These are phyloP conservation scores for Termitomyces sp. DNA, from an alignment of 1,284 basidiomycete genomes.

Conservation along the genomic window DNA sequence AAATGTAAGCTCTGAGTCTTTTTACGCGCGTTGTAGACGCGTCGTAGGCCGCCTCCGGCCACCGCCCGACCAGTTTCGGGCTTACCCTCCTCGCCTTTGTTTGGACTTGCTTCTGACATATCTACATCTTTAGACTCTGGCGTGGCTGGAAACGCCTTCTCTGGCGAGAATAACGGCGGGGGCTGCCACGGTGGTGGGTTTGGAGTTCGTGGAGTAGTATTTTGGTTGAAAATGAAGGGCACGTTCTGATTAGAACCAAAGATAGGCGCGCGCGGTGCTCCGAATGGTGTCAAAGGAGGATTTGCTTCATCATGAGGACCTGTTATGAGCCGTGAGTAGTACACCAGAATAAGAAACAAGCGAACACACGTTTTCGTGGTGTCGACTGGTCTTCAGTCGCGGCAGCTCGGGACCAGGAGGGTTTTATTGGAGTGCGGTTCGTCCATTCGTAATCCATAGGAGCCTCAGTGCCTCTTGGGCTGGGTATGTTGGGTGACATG, in stretches of 20 bases:
- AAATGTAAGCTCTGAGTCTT: conserved; percentile 35
- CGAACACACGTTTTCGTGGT: conserved; percentile 60
- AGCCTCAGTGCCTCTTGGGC: conserved; percentile 58
- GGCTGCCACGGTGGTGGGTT: conserved; percentile 57
- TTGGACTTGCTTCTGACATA: conserved; percentile 69
- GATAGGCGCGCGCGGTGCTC: conserved; percentile 39
- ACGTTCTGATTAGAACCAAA: conserved; percentile 61
- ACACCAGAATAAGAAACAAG: conserved; percentile 2
- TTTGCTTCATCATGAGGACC: conserved; percentile 52
- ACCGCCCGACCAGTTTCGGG: conserved; percentile 39
- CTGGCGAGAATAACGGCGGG: conserved; percentile 50
- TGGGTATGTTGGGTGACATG: conserved; percentile 28
- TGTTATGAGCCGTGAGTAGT: conserved; percentile 23
- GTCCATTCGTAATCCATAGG: conserved; percentile 76
- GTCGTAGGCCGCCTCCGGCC: conserved; percentile 64
- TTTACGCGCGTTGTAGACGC: conserved; percentile 64
- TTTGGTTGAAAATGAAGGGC: conserved; percentile 67
- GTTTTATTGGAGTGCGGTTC: conserved; percentile 40
- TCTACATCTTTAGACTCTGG: conserved; percentile 61
- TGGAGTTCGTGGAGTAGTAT: conserved; percentile 43
- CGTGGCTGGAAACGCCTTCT: conserved; percentile 51
- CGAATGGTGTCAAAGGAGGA: conserved; percentile 39
- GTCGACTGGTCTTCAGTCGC: conserved; percentile 40
- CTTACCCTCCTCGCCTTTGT: conserved; percentile 38
- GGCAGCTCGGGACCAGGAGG: conserved; percentile 48